These are phyloP conservation scores for Colletotrichum karsti DNA, from an alignment of 2,329 filamentous ascomycete species.

Conservation along the genomic window DNA sequence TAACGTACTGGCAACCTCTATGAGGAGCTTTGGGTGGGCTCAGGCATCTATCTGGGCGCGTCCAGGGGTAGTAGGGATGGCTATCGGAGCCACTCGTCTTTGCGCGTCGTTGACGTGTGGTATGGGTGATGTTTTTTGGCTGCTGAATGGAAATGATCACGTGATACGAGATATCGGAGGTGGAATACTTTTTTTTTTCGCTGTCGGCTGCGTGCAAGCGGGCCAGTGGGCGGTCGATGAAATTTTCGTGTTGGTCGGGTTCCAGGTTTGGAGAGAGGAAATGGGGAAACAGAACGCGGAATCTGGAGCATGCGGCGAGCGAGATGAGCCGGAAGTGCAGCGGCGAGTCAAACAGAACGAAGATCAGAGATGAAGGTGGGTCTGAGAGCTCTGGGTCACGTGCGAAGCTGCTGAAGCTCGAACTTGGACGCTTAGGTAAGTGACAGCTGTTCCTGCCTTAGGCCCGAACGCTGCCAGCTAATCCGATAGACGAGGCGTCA, in stretches of 20 bases:
- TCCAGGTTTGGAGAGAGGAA: slow-evolving; percentile 18
- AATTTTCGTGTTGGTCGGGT: slow-evolving; percentile 19
- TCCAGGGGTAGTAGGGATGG: slow-evolving; percentile 18
- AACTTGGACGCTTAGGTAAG: background rate
- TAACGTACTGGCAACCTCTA: slow-evolving; percentile 31
- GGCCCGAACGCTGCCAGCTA: background rate
- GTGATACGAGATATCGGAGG: slow-evolving; percentile 13
- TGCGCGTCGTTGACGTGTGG: slow-evolving; percentile 17
- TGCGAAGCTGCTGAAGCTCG: background rate
- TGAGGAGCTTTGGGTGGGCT: slow-evolving; percentile 24
- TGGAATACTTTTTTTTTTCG: slow-evolving; percentile 5
- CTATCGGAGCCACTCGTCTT: slow-evolving; percentile 21
- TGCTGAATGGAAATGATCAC: slow-evolving; percentile 1
- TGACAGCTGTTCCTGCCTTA: background rate
- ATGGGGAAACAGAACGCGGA: slow-evolving; percentile 19
- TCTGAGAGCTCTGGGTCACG: background rate
- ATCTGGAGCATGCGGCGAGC: slow-evolving; percentile 23
- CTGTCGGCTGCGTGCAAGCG: background rate
- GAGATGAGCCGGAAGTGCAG: slow-evolving; percentile 10
- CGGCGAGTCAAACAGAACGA: background rate
- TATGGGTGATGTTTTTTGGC: slow-evolving; percentile 19
- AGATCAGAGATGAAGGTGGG: background rate
- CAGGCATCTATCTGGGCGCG: slow-evolving; percentile 28
- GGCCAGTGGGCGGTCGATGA: slow-evolving; percentile 20
- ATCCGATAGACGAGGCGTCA: background rate